Evolutionary conservation across 192 early-diverging fungal genomes (phyloP).

Genomic region (Coemansia sp.): DNA sequence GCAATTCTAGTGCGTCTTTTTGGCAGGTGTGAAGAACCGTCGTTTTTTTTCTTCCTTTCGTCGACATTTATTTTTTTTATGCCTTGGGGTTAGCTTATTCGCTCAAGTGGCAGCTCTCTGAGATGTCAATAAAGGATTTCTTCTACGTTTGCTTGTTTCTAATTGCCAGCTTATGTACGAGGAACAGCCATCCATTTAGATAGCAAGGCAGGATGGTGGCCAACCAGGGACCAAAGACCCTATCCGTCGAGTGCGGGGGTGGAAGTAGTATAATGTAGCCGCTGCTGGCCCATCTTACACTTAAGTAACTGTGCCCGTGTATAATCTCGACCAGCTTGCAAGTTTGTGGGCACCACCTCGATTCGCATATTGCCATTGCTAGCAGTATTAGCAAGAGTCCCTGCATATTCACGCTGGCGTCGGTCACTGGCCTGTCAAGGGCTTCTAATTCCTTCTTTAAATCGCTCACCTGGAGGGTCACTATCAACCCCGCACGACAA

Average conservation of each 20-base stretch:
- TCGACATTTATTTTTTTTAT: neutral
- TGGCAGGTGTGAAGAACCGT: neutral
- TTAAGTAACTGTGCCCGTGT: too few species aligned
- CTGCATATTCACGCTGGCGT: too few species aligned
- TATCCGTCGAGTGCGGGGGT: neutral
- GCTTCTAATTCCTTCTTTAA: neutral
- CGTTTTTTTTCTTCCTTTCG: neutral
- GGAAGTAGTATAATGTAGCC: neutral
- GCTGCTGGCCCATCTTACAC: too few species aligned
- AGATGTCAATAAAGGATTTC: conserved; percentile 3
- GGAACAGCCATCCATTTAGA: neutral
- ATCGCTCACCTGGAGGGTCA: neutral
- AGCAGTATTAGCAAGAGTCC: too few species aligned
- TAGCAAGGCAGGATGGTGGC: neutral
- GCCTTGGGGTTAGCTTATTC: neutral
- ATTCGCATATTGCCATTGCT: too few species aligned
- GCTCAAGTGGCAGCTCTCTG: neutral
- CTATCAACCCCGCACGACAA: neutral
- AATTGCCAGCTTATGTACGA: neutral
- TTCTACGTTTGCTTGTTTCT: neutral
- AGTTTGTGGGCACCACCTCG: neutral
- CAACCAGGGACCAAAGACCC: neutral
- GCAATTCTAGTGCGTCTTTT: neutral
- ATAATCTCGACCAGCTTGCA: neutral
- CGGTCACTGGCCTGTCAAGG: neutral